Conservation (phyloP, 768 basidiomycete genomes). For the Calocybe indica region DNA sequence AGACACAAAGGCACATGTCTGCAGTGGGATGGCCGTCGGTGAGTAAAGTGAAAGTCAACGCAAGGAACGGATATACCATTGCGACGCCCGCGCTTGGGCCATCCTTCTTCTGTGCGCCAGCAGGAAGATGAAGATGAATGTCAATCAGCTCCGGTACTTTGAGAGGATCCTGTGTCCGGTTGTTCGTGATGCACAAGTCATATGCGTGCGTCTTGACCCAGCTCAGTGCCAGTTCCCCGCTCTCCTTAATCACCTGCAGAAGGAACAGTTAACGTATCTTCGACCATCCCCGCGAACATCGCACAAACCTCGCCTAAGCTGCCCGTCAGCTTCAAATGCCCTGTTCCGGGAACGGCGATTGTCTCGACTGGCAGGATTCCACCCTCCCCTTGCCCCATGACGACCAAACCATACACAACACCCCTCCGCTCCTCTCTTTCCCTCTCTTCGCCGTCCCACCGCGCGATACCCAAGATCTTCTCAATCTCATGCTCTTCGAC, state of each 20-base stretch:
- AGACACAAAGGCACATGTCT: conserved; percentile 85
- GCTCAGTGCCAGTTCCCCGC: conserved; percentile 82
- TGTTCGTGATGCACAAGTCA: conserved; percentile 69
- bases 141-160: conserved; percentile 71
- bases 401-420: conserved; percentile 81
- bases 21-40: neutral
- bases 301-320: conserved; percentile 64
- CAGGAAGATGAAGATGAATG: conserved; percentile 83
- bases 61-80: conserved; percentile 45
- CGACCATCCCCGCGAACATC: neutral
- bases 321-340: conserved; percentile 73
- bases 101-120: conserved; percentile 91
- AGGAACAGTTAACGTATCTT: neutral
- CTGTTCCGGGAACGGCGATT: conserved; percentile 68
- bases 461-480: conserved; percentile 72
- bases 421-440: conserved; percentile 72
- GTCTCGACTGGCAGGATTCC: conserved; percentile 85
- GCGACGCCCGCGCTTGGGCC: conserved; percentile 89
- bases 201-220: conserved; percentile 90
- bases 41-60: neutral
- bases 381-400: conserved; percentile 85
- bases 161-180: conserved; percentile 66
- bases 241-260: conserved; percentile 79
- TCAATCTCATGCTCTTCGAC: conserved; percentile 76
- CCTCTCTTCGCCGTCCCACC: conserved; percentile 75